Evolutionary conservation across 2,329 filamentous ascomycete genomes (phyloP).

Genomic region (Shiraia sp.): DNA sequence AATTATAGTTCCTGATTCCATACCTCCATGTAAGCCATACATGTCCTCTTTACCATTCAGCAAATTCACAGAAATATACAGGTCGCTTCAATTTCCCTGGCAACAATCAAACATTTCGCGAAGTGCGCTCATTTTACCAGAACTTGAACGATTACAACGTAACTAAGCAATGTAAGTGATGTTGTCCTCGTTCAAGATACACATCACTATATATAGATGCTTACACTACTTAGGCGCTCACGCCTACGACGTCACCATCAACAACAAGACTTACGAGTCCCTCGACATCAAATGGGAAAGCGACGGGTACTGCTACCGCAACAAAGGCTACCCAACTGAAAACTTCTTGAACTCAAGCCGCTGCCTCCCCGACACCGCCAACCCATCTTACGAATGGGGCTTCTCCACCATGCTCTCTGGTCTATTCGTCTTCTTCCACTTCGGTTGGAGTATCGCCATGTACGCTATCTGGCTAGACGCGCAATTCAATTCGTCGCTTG

Average conservation of each 20-base stretch:
- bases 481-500: slow-evolving; percentile 27
- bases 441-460: slow-evolving; percentile 38
- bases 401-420: slow-evolving; percentile 42
- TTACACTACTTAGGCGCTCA: not conserved
- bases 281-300: slow-evolving; percentile 10
- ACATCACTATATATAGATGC: too few species aligned
- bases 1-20: not conserved
- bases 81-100: slow-evolving; percentile 11
- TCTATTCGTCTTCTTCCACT: slow-evolving; percentile 36
- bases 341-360: too few species aligned
- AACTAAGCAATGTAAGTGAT: not conserved
- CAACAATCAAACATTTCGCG: slow-evolving; percentile 3
- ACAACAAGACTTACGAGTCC: slow-evolving; percentile 16
- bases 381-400: slow-evolving; percentile 41
- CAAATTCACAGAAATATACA: not conserved
- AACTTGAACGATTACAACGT: not conserved
- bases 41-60: not conserved
- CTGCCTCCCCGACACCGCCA: slow-evolving; percentile 33
- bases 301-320: slow-evolving; percentile 20
- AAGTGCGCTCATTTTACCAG: not conserved
- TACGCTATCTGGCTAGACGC: slow-evolving; percentile 43
- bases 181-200: too few species aligned
- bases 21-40: slow-evolving; percentile 8
- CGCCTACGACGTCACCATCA: slow-evolving; percentile 8
- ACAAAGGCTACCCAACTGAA: slow-evolving; percentile 24